phyloP scores from a whole-genome alignment of 345 rosid species.

The Populus davidiana region DNA sequence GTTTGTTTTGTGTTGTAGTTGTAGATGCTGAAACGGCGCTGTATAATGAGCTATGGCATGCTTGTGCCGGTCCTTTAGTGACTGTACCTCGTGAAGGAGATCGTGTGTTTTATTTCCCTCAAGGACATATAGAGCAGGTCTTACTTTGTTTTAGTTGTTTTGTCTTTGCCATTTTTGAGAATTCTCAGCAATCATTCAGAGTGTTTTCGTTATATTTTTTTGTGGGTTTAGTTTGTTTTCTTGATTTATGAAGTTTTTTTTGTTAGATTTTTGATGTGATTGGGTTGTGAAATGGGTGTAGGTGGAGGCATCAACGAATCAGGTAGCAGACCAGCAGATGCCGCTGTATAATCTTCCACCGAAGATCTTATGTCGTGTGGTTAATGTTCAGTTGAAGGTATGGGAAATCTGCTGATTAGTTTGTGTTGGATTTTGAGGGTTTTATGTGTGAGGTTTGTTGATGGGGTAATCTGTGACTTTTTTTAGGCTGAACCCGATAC shows the following conservation, averaged over 20 bases:
- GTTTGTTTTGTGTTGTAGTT: neutral
- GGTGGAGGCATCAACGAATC: conserved; percentile 56
- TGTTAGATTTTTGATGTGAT: neutral
- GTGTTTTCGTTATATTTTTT: neutral
- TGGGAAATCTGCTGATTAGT: neutral
- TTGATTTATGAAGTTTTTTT: neutral
- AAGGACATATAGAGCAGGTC: conserved; percentile 64
- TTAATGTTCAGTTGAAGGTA: conserved; percentile 44
- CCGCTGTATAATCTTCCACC: conserved; percentile 43
- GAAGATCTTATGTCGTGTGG: conserved; percentile 46
- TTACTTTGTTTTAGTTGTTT: neutral
- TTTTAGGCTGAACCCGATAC: conserved; percentile 55
- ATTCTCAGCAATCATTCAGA: neutral
- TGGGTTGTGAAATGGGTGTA: conserved; percentile 10
- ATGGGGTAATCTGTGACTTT: neutral
- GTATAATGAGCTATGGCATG: conserved; percentile 55
- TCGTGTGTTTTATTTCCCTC: conserved; percentile 54
- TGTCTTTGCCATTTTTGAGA: neutral
- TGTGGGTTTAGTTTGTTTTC: neutral
- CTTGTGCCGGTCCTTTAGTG: conserved; percentile 61
- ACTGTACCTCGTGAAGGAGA: conserved; percentile 48
- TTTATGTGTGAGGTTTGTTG: neutral
- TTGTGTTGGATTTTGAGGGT: neutral
- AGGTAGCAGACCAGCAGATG: conserved; percentile 40
- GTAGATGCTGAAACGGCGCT: conserved; percentile 40